Evolutionary conservation across 305 asterid genomes (phyloP).

Genomic region (Fraxinus sp.): DNA sequence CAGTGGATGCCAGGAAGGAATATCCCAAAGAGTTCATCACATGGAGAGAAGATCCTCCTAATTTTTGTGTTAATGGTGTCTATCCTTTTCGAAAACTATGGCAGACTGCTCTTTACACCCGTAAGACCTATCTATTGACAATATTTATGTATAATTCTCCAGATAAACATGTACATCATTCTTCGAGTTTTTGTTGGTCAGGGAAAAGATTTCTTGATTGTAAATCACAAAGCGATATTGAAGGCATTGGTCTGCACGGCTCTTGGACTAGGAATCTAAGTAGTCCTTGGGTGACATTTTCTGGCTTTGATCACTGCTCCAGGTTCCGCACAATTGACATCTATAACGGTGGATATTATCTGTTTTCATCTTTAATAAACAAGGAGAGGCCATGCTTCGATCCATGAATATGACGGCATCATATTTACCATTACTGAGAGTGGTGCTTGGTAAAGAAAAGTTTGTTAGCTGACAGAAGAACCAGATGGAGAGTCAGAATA

Average conservation of each 20-base stretch:
- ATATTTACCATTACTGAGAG: conserved; percentile 51
- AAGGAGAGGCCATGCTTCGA: conserved; percentile 67
- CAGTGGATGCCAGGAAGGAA: conserved; percentile 69
- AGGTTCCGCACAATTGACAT: conserved; percentile 71
- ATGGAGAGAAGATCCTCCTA: conserved; percentile 87
- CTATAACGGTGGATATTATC: conserved; percentile 64
- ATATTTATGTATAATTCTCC: neutral
- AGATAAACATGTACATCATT: neutral
- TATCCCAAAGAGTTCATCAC: conserved; percentile 61
- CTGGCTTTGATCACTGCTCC: neutral
- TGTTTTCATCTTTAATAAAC: conserved; percentile 56
- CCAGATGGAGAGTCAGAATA: neutral
- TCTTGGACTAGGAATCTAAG: conserved; percentile 50
- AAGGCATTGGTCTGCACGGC: conserved; percentile 80
- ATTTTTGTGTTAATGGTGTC: no score
- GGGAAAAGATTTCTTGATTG: conserved; percentile 75
- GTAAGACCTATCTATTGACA: conserved; percentile 26
- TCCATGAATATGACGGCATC: conserved; percentile 78
- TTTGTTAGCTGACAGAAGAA: neutral
- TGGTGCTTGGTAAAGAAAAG: neutral
- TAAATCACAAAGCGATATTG: conserved; percentile 72
- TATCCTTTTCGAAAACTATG: no score
- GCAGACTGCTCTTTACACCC: conserved; percentile 50
- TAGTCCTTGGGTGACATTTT: neutral
- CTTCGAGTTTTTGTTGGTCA: conserved; percentile 9